Evolutionary conservation across 176 grass and related monocot species (phyloP).

Genomic region (Guadua angustifolia): DNA sequence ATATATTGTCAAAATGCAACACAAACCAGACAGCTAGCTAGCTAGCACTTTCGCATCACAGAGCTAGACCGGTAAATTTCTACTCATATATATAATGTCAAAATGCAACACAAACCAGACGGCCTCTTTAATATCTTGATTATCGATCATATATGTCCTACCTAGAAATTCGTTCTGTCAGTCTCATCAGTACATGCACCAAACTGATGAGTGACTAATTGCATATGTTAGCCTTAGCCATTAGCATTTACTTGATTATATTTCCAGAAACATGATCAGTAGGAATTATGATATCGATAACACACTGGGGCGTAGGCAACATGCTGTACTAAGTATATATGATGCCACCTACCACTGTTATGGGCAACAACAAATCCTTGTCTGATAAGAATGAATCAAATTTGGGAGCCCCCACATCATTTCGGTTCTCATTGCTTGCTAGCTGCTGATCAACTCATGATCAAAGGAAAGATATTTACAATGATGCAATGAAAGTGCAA

Average conservation of each 20-base stretch:
- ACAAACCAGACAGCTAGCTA: no score
- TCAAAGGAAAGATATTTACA: constrained; percentile 40
- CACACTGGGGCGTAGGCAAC: constrained; percentile 49
- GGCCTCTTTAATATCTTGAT: constrained; percentile 8
- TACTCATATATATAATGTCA: background rate
- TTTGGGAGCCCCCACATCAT: constrained; percentile 56
- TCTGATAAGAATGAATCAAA: constrained; percentile 52
- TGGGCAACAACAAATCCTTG: constrained; percentile 52
- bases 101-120: background rate
- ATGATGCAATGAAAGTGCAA: constrained; percentile 24
- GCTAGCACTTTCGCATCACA: background rate
- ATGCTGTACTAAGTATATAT: constrained; percentile 54
- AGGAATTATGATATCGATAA: constrained; percentile 66
- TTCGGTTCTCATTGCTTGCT: constrained; percentile 53
- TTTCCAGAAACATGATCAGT: constrained; percentile 57
- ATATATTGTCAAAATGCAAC: no score
- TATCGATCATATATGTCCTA: constrained; percentile 24
- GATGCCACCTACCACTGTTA: constrained; percentile 60
- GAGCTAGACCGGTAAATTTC: background rate
- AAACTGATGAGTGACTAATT: constrained; percentile 62
- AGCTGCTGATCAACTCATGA: constrained; percentile 54
- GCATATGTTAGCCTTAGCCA: constrained; percentile 49
- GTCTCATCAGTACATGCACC: constrained; percentile 46
- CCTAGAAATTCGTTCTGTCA: constrained; percentile 53
- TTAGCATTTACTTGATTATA: constrained; percentile 55